Conservation (phyloP, 2,329 filamentous ascomycete species). For the Neonectria coccinea region DNA sequence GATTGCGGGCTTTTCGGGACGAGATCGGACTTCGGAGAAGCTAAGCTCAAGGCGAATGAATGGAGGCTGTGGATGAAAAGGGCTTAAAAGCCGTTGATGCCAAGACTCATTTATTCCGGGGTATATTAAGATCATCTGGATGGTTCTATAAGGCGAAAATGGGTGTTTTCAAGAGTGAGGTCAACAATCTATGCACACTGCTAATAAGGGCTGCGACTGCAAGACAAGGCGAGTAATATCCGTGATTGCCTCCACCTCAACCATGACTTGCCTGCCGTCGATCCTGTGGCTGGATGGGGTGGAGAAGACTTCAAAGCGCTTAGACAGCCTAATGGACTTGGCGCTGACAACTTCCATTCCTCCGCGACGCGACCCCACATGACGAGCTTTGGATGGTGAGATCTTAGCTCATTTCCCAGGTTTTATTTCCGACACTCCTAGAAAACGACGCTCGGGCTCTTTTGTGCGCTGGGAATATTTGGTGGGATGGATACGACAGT, state of each 20-base stretch:
- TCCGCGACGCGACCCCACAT: conserved; percentile 4
- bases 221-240: background rate
- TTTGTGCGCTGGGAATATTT: too few relatives aligned
- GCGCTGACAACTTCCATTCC: background rate
- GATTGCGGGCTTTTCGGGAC: background rate
- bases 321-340: background rate
- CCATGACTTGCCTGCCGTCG: background rate
- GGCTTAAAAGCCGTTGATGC: background rate
- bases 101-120: background rate
- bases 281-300: background rate
- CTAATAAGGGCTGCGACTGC: too few relatives aligned
- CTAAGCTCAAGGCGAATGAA: background rate
- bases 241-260: background rate
- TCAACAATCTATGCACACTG: too few relatives aligned
- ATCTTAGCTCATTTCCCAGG: background rate
- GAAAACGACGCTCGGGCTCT: too few relatives aligned
- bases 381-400: background rate
- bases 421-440: background rate
- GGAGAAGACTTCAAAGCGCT: background rate
- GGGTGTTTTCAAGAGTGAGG: background rate
- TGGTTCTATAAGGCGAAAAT: background rate
- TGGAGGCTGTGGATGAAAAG: background rate
- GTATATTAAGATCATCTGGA: background rate
- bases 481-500: too few relatives aligned
- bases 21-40: background rate